These are phyloP conservation scores for Ashbya aceris DNA, from an alignment of 1,139 yeast species.

Conservation along the genomic window DNA sequence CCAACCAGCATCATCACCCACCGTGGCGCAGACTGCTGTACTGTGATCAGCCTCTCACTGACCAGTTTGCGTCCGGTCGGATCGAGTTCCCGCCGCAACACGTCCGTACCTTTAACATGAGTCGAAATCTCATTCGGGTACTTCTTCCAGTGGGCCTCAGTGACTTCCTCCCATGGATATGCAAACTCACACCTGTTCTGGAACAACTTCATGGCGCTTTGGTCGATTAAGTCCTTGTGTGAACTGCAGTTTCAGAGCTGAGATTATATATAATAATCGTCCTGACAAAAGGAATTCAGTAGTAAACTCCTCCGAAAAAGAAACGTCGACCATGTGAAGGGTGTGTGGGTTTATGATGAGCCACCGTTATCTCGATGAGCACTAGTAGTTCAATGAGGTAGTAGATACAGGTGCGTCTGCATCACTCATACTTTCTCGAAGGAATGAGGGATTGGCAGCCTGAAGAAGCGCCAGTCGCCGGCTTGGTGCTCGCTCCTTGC, in stretches of 20 bases:
- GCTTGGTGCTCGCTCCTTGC: slow-evolving; percentile 31
- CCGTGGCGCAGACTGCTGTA: slow-evolving; percentile 76
- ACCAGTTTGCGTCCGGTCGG: slow-evolving; percentile 47
- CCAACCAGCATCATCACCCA: slow-evolving; percentile 78
- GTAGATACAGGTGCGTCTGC: no score
- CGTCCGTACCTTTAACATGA: slow-evolving; percentile 94
- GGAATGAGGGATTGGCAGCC: slow-evolving; percentile 10
- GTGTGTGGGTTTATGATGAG: no score
- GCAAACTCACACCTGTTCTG: slow-evolving; percentile 57
- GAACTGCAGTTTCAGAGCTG: no score
- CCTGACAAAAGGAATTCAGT: no score
- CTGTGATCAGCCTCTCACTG: slow-evolving; percentile 82
- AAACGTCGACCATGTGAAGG: no score
- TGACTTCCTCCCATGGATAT: slow-evolving; percentile 90
- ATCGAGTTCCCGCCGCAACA: slow-evolving; percentile 61
- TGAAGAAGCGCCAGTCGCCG: slow-evolving; percentile 40
- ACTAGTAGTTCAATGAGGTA: no score
- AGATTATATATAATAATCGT: no score
- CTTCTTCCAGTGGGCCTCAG: slow-evolving; percentile 94
- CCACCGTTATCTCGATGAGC: no score
- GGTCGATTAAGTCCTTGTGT: no score
- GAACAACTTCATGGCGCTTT: slow-evolving; percentile 62
- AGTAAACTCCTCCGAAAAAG: no score
- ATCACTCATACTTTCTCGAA: slow-evolving; percentile 8
- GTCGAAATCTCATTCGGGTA: slow-evolving; percentile 89